Base-by-base conservation (phyloP, 2,329 filamentous ascomycete species). In the Cladosporium sp. region DNA sequence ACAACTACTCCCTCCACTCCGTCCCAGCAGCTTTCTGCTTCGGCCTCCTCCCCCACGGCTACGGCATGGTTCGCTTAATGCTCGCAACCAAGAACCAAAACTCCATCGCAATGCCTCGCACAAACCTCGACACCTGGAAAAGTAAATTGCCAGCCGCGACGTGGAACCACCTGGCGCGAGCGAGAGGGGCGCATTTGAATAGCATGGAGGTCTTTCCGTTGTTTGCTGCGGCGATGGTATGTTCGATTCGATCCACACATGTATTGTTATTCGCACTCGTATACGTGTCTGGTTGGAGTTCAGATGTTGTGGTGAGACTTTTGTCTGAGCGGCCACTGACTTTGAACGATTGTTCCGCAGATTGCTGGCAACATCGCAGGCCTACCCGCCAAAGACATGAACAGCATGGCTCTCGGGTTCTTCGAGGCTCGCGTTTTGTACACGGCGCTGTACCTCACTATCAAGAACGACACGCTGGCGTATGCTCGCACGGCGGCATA, bases 141-240 rank as follows among this genome's bases (percentile, higher is more conserved):
- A 48, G 48, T 47, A 63, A 61, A 36, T 58, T 68, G 2, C 62
- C 64, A 3, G 44, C 60, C 24, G 57, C 54, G 1, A 47, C 65
- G n/a, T 67, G 63, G 62, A 64, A 61, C 36, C 64, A 66, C 7
- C 61, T 67, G 19, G 52, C 57, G 1, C 51, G 64, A 45, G 63
- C 61, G 13, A 54, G 65, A 34, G 65, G 65, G 3, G 77, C 77
- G 8, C 76, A 78, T 61, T 70, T 75, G 7, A 81, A 80, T 56
- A 71, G 75, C 0, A 72, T 80, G 12, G 78, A 75, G 55, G 71
- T 75, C 52, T 77, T 71, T 54, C 64, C 73, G 0, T 58, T 79
- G 1, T 75, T 78, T 61, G 63, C 68, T 3, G 69, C 68, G 0
- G 73, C 71, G 3, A 66, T 79, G 60, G 58, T 73, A 39, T 13